Evolutionary conservation across 768 basidiomycete species (phyloP).

Genomic region (Boletales sp.): DNA sequence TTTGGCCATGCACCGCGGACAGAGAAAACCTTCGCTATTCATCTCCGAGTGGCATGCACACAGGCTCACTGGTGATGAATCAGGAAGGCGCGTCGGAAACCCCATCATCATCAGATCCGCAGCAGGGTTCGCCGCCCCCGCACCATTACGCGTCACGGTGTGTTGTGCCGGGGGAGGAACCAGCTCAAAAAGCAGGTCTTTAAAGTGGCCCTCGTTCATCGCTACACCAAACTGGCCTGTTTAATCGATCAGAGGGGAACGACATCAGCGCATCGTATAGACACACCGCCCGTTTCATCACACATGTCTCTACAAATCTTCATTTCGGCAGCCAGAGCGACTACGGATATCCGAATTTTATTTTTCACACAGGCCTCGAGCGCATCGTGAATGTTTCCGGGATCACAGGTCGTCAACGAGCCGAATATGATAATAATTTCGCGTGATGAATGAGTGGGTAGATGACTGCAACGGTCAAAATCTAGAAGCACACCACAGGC

Average conservation of each 20-base stretch:
- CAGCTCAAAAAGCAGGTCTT: constrained; percentile 91
- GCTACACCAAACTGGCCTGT: constrained; percentile 92
- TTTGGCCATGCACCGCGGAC: constrained; percentile 89
- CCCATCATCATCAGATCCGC: constrained; percentile 99
- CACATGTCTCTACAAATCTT: constrained; percentile 93
- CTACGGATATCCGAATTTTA: constrained; percentile 87
- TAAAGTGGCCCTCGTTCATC: constrained; percentile 95
- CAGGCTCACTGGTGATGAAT: constrained; percentile 74
- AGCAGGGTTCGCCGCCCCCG: constrained; percentile 52
- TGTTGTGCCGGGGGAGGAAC: constrained; percentile 91
- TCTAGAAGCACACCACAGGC: not conserved
- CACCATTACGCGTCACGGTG: constrained; percentile 44
- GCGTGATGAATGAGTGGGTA: constrained; percentile 95
- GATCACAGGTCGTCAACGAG: constrained; percentile 94
- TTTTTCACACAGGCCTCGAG: constrained; percentile 79
- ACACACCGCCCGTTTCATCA: constrained; percentile 83
- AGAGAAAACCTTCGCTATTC: constrained; percentile 90
- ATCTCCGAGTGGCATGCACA: constrained; percentile 94
- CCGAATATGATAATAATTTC: constrained; percentile 95
- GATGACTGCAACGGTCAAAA: constrained; percentile 56
- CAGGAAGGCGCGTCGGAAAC: constrained; percentile 89
- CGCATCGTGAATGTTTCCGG: constrained; percentile 93
- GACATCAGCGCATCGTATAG: not conserved
- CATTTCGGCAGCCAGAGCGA: constrained; percentile 96
- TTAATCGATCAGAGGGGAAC: constrained; percentile 14